Evolutionary conservation across 2,329 filamentous ascomycete species (phyloP).

Genomic region (Cryphonectria parasitica): DNA sequence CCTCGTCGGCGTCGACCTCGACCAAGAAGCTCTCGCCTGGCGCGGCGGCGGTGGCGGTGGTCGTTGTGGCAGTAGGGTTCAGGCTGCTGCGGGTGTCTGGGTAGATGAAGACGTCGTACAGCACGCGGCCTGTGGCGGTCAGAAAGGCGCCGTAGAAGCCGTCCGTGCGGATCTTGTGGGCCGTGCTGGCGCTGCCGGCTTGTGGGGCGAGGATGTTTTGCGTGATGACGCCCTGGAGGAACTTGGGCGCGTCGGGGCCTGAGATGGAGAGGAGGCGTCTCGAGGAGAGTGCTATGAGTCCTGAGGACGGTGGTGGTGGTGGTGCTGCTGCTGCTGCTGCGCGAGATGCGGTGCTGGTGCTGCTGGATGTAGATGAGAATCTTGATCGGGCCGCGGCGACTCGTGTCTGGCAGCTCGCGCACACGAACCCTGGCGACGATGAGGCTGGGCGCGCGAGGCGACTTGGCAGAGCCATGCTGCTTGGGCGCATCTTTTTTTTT

Average conservation of each 20-base stretch:
- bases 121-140: constrained; percentile 79
- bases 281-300: constrained; percentile 64
- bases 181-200: constrained; percentile 30
- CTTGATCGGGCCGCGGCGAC: constrained; percentile 6
- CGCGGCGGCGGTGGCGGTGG: constrained; percentile 31
- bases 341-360: background rate
- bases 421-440: constrained; percentile 19
- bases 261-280: constrained; percentile 79
- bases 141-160: constrained; percentile 85
- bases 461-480: background rate
- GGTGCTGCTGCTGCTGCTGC: constrained; percentile 26
- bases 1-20: constrained; percentile 77
- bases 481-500: background rate
- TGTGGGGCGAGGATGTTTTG: constrained; percentile 61
- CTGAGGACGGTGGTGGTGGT: constrained; percentile 43
- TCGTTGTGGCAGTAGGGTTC: constrained; percentile 33
- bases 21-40: constrained; percentile 67
- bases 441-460: constrained; percentile 9
- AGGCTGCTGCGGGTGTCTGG: constrained; percentile 49
- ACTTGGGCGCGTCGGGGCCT: constrained; percentile 79
- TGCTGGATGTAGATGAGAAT: constrained; percentile 11
- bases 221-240: constrained; percentile 87
- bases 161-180: constrained; percentile 37
- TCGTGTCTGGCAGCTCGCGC: constrained; percentile 22
- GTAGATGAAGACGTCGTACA: constrained; percentile 92